Base-by-base conservation (phyloP, 2,329 filamentous ascomycete species). In the Paramyrothecium roridum region DNA sequence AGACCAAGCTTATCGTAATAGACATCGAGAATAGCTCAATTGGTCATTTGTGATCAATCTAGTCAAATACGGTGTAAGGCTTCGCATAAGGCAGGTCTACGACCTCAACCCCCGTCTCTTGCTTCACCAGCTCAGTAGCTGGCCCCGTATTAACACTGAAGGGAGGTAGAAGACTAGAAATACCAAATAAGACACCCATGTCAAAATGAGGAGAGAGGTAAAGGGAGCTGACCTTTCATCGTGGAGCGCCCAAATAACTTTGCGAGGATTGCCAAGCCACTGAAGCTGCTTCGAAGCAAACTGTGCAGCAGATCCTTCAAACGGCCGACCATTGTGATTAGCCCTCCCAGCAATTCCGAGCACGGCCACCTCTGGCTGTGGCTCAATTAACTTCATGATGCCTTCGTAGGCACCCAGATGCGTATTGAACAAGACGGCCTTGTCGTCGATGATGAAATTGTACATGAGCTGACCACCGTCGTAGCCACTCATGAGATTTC, bases 401-500 rank as follows among this genome's bases (percentile, higher is more conserved):
- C 33, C 33, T 16, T 37, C 33, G 33, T 37, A 37, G 16, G 33
- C 33, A 16, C 63, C 63, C 11, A 66, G 52, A 34, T 65, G 63
- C 1, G 57, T 57, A 37, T 57, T 65, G 56, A 57, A 65, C 0
- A 66, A 53, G 33, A 64, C 23, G 17, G 59, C 54, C 48, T 63
- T 60, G n/a, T 57, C 52, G 4, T 53, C 60, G 3, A 64, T 22
- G 1, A 66, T 11, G 17, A 66, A 59, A 50, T 65, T 66, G 56
- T 55, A 65, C 59, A 63, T 57, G 12, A 66, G 43, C 37, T 66
- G 63, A n/a, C 63, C 63, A n/a, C 62, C 63, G 30, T 65, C 63
- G 50, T 53, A 62, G 46, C 57, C 53, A 8, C 59, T 63, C 30
- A 53, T 57, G 4, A 40, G 17, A 34, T 52, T 43, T 8, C 11